Evolutionary conservation across 768 basidiomycete species (phyloP).

Genomic region (Exidia glandulosa): DNA sequence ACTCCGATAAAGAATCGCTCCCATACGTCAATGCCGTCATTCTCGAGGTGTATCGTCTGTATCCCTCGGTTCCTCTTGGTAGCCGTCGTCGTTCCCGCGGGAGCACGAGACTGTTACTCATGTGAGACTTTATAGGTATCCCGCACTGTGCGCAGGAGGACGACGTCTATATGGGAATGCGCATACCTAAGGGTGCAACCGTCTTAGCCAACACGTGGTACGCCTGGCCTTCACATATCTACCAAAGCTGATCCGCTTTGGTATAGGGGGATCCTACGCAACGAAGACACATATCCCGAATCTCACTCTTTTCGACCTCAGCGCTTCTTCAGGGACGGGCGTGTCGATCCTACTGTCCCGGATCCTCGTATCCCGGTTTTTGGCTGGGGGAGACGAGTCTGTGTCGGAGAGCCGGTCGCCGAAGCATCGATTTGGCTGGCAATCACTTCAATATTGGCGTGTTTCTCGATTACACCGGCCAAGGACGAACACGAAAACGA

Average conservation of each 20-base stretch:
- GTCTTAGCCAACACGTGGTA: slow-evolving; percentile 6
- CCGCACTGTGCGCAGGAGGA: background rate
- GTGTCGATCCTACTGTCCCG: background rate
- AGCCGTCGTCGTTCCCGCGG: too few relatives aligned
- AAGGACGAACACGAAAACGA: too few relatives aligned
- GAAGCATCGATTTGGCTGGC: background rate
- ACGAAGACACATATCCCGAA: slow-evolving; percentile 10
- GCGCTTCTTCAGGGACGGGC: slow-evolving; percentile 1
- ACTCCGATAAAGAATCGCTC: slow-evolving; percentile 27
- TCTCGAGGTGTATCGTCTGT: slow-evolving; percentile 27
- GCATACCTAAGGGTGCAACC: slow-evolving; percentile 2
- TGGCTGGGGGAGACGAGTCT: background rate
- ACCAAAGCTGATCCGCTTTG: background rate
- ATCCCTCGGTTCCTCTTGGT: slow-evolving; percentile 1
- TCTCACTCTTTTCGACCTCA: slow-evolving; percentile 11
- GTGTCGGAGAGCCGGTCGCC: background rate
- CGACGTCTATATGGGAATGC: slow-evolving; percentile 1
- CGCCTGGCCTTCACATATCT: background rate
- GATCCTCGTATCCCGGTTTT: background rate
- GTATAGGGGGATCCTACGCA: slow-evolving; percentile 11
- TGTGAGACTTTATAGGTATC: background rate
- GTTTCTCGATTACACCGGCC: too few relatives aligned
- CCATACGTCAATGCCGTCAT: slow-evolving; percentile 48
- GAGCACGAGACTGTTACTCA: background rate
- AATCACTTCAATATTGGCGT: too few relatives aligned